Conservation (phyloP, 805 yeast species). For the Candida maesae region DNA sequence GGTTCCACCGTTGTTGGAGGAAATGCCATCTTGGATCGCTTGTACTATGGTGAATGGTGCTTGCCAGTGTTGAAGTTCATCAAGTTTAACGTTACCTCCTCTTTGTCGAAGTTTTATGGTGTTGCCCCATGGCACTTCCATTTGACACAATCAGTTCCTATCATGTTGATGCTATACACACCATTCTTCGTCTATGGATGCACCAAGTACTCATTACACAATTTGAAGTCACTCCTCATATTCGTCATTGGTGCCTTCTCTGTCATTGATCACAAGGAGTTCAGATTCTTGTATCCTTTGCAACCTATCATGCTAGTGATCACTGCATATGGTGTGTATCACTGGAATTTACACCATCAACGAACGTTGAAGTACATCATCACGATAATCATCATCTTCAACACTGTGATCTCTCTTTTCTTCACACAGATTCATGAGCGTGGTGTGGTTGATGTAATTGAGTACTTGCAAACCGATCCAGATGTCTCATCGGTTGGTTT, state of each 20-base stretch:
- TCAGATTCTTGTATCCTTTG: constrained; percentile 81
- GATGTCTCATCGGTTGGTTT: constrained; percentile 62
- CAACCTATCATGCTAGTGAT: constrained; percentile 66
- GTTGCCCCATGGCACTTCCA: constrained; percentile 82
- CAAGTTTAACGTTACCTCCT: constrained; percentile 71
- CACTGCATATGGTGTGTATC: constrained; percentile 37
- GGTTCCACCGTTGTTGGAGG: constrained; percentile 24
- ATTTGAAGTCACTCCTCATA: constrained; percentile 32
- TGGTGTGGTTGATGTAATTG: constrained; percentile 73
- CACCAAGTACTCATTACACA: constrained; percentile 20
- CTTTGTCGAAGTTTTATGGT: constrained; percentile 82
- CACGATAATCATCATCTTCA: constrained; percentile 30
- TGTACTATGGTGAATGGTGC: constrained; percentile 51
- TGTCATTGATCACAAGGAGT: constrained; percentile 77
- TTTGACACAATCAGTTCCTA: constrained; percentile 75
- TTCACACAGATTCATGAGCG: constrained; percentile 74
- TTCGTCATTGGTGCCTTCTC: constrained; percentile 58
- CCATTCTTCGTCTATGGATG: constrained; percentile 57
- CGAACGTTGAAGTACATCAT: constrained; percentile 15
- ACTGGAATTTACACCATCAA: constrained; percentile 18
- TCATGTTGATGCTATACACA: constrained; percentile 59
- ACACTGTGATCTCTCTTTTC: constrained; percentile 42
- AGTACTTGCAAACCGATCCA: constrained; percentile 42
- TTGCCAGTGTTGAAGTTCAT: constrained; percentile 69
- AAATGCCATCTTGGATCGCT: constrained; percentile 49